These are phyloP conservation scores for Penicillium atrosanguineum DNA, from an alignment of 495 filamentous ascomycete species.

Conservation along the genomic window DNA sequence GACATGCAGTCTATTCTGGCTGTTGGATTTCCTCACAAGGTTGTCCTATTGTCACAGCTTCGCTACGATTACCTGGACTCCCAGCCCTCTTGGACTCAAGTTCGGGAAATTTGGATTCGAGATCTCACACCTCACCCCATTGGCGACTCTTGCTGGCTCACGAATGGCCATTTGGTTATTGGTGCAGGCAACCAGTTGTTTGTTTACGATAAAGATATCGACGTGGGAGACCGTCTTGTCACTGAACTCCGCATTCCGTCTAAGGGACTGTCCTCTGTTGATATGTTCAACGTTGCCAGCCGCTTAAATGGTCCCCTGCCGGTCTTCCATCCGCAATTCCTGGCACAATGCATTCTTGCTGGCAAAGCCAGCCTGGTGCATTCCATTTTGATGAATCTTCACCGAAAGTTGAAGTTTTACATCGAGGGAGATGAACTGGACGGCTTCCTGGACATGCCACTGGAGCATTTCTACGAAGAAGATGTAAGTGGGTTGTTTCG, in stretches of 20 bases:
- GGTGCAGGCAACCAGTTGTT: constrained; percentile 94
- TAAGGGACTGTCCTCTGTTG: constrained; percentile 45
- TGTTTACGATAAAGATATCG: constrained; percentile 72
- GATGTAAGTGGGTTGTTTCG: constrained; percentile 33
- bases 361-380: constrained; percentile 76
- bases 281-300: constrained; percentile 79
- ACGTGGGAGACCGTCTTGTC: constrained; percentile 60
- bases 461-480: constrained; percentile 68
- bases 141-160: constrained; percentile 88
- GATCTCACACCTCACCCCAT: constrained; percentile 89
- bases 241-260: constrained; percentile 62
- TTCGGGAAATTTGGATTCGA: constrained; percentile 77
- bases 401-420: constrained; percentile 77
- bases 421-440: constrained; percentile 81
- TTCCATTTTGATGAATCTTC: constrained; percentile 68
- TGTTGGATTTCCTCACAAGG: constrained; percentile 82
- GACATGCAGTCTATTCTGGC: constrained; percentile 89
- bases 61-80: constrained; percentile 91
- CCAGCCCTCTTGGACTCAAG: constrained; percentile 84
- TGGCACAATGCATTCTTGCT: constrained; percentile 82
- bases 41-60: constrained; percentile 84
- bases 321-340: constrained; percentile 88
- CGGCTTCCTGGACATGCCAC: constrained; percentile 68
- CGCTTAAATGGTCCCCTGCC: constrained; percentile 84
- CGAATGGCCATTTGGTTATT: constrained; percentile 77